phyloP scores from a whole-genome alignment of 2,329 filamentous ascomycete genomes.

The Laburnicola sp. region DNA sequence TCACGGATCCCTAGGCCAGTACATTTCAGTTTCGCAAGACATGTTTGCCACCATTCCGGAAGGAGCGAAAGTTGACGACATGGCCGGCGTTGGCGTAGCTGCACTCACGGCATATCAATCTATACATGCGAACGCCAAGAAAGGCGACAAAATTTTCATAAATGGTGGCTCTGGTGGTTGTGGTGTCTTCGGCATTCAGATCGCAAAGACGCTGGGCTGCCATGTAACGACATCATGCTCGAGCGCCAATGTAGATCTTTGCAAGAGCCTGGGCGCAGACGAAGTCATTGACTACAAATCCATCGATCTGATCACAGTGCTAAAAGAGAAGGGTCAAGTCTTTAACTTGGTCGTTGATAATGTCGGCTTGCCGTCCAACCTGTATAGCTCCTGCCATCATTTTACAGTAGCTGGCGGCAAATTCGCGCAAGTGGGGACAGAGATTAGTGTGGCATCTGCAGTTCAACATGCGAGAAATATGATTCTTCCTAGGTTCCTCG shows the following conservation, averaged over 20 bases:
- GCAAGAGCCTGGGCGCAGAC: slow-evolving; percentile 63
- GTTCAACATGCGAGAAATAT: slow-evolving; percentile 44
- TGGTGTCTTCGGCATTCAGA: slow-evolving; percentile 64
- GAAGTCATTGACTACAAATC: slow-evolving; percentile 64
- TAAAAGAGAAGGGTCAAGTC: slow-evolving; percentile 53
- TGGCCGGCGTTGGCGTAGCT: slow-evolving; percentile 42
- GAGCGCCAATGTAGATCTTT: slow-evolving; percentile 59
- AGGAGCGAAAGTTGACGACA: slow-evolving; percentile 36
- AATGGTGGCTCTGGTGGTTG: slow-evolving; percentile 67
- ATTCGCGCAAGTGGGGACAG: slow-evolving; percentile 47
- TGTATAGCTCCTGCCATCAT: slow-evolving; percentile 58
- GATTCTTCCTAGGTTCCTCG: slow-evolving; percentile 52
- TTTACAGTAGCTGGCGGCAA: slow-evolving; percentile 56
- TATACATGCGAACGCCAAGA: slow-evolving; percentile 42
- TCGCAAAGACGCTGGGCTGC: slow-evolving; percentile 63
- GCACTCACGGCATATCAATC: slow-evolving; percentile 48
- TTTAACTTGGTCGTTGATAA: slow-evolving; percentile 63
- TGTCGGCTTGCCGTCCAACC: slow-evolving; percentile 53
- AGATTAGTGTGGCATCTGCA: slow-evolving; percentile 23
- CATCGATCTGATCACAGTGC: slow-evolving; percentile 50
- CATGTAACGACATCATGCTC: slow-evolving; percentile 64
- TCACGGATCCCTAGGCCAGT: slow-evolving; percentile 46
- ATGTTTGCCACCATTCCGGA: slow-evolving; percentile 30
- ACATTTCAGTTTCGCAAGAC: slow-evolving; percentile 31
- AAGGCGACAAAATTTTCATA: slow-evolving; percentile 60